A percentile compares a stretch with the other conserved stretches of the same genome.
Conservation (phyloP, 208 protist species). For the Trypanosoma lewisi region DNA sequence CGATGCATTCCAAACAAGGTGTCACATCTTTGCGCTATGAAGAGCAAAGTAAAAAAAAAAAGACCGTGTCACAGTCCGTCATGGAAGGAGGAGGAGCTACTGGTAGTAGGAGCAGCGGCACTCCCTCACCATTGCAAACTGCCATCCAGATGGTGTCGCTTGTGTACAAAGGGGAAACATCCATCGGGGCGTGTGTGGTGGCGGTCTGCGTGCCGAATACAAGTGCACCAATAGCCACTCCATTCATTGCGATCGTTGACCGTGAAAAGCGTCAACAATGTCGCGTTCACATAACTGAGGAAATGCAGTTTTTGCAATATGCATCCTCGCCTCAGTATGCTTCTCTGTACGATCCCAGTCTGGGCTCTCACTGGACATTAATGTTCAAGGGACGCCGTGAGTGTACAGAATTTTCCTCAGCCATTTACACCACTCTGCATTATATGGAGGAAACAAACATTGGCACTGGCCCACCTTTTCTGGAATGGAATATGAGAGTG, state of each 20-base stretch:
- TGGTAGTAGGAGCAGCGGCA: constrained; percentile 2
- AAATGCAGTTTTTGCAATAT: constrained; percentile 27
- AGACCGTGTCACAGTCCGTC: constrained; percentile 4
- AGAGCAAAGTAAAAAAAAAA: constrained; percentile 1
- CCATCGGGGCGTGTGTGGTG: constrained; percentile 44
- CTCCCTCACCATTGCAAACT: constrained; percentile 33
- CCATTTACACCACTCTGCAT: constrained; percentile 36
- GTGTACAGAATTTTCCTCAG: constrained; percentile 45
- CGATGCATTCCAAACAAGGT: constrained; percentile 28
- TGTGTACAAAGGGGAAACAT: constrained; percentile 43
- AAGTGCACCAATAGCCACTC: constrained; percentile 12
- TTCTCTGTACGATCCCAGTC: constrained; percentile 28
- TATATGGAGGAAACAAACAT: constrained; percentile 22
- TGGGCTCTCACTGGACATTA: constrained; percentile 30
- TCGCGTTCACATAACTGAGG: constrained; percentile 21
- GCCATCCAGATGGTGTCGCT: constrained; percentile 45
- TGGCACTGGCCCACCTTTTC: constrained; percentile 5
- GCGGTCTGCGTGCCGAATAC: constrained; percentile 42
- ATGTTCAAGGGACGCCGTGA: constrained; percentile 34
- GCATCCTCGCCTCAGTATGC: constrained; percentile 35
- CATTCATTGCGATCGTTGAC: constrained; percentile 30
- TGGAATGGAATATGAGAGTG: constrained; percentile 21
- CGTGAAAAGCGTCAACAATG: constrained; percentile 26
- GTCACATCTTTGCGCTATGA: constrained; percentile 23
- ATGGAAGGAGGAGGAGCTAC: constrained; percentile 3